Base-by-base conservation (phyloP, 768 basidiomycete species). In the Agrocybe praecox region DNA sequence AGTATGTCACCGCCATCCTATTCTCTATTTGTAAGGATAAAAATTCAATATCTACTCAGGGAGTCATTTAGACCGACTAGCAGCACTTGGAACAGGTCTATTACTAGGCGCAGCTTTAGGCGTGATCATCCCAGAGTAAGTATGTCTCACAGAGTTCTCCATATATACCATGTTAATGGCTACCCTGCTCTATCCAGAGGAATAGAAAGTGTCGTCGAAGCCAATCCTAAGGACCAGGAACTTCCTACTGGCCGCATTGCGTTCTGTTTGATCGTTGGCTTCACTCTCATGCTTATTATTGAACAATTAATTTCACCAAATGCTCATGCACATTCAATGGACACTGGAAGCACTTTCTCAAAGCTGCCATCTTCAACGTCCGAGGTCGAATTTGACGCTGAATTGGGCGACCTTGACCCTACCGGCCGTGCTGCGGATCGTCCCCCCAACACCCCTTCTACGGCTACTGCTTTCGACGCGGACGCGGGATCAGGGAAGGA, bases 91-190 rank as follows among this genome's bases (percentile, higher is more conserved):
- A 11, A 90, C 90, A 8, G 96, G 96, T 11, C 75, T 98, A 11
- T 79, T 98, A 17, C 80, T 97, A 14, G 96, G 96, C 3, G 89
- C 96, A 2, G 94, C 93, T 0, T 73, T 98, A 60, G 92, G 92
- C 12, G 86, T 98, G 22, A 93, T 98, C 60, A 88, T 98, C 51
- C 96, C 96, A 34, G 96, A 97, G 90, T 95, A 72, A 69, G 90
- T 86, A 18, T 29, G 7, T 21, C 21, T n/a, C n/a, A n/a, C 43
- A 23, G 26, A 15, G 15, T 15, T 54, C 11, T 8, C 36, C 18
- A 2, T n/a, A 3, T 10, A 43, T 15, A n/a, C 48, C 26, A 19
- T 23, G 19, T 34, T 49, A 22, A 49, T 23, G 43, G n/a, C 40
- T 43, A 46, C 19, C 18, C 44, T 23, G n/a, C 54, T 32, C 18